Evolutionary conservation across 2,329 filamentous ascomycete genomes (phyloP), one percentile per base, ranked within the genome.

Genomic region (Pseudogymnoascus sp.): DNA sequence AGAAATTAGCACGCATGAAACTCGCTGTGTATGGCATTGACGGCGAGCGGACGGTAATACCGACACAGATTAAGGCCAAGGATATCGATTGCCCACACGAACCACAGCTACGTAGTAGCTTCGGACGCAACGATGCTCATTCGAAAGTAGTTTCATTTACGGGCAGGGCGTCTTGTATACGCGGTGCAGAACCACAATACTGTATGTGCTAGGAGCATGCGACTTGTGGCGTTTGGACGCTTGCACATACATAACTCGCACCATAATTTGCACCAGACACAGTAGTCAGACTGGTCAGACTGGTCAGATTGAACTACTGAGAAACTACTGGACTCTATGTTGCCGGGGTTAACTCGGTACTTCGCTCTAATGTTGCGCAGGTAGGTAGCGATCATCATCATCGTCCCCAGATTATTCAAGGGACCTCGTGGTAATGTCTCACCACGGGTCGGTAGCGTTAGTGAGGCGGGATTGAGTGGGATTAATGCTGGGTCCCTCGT

Each of bases 1-100:
- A 56, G 50, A 56, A 56, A 56, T 56, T 56, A 56, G 50, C 50
- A 56, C 28, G 50, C 50, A 56, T 56, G 47, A 56, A 56, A 56
- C 50, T 18, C 25, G n/a, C 50, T 4, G 25, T 56, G 50, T 56
- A 56, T 33, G 50, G 50, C 50, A 56, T 56, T 56, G 50, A 56
- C 50, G 50, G 50, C 25, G 50, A 56, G 4, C 50, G 25, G 50
- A 16, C 50, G 50, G 50, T 56, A 56, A 56, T 56, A 56, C 50
- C 50, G 50, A 56, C n/a, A 33, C 50, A 56, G 50, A 56, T 56
- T 56, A 56, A 56, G 50, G 50, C 50, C 50, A 56, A 56, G 50
- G 50, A 56, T 56, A 56, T 56, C 50, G 28, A 56, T 21, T 56
- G 50, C 28, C 28, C 28, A 56, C 50, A 56, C 11, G 50, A 56